Evolutionary conservation across 805 yeast species (phyloP), one percentile per base, ranked within the genome.

Genomic region (Kluyveromyces lactis): DNA sequence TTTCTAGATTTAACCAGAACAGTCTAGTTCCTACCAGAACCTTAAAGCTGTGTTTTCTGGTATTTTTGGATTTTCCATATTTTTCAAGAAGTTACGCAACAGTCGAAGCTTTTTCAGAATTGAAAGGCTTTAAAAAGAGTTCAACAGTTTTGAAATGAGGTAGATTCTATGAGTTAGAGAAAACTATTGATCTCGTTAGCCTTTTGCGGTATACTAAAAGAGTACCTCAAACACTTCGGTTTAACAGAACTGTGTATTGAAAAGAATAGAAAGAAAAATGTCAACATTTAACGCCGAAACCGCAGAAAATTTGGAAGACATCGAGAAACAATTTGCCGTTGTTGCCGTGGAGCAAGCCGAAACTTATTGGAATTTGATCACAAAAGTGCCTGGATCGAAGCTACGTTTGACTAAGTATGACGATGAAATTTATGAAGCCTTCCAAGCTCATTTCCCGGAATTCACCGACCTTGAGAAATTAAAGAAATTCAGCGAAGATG

Each of bases 281-380:
- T 27, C 66, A 13, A 63, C 62, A 42, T 86, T 86, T 58, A 75
- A 81, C 54, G 89, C 98, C 15, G 95, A 92, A 55, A 73, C 71
- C 43, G 97, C 98, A 33, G 96, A 92, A 45, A 92, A 92, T 68
- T 71, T 86, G 53, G 97, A 90, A 64, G 95, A 86, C 53, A 86
- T 92, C 55, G 98, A 92, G 65, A 86, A 79, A 72, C 97, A 92
- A 68, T 92, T 92, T 57, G 97, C 98, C 31, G 98, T 92, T 43
- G 86, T 83, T 64, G 98, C 97, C 4, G 98, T 92, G 13, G 79
- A 76, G 63, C 97, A 92, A 62, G 92, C 95, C 42, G 95, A 86
- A 57, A 81, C 95, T 1, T 92, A 90, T 73, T 92, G 96, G 95
- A 71, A 72, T 35, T 63, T 92, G 42, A 65, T 92, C 40, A 73